These are phyloP conservation scores for Verbena officinalis DNA, from an alignment of 257 asterid species.

Conservation along the genomic window DNA sequence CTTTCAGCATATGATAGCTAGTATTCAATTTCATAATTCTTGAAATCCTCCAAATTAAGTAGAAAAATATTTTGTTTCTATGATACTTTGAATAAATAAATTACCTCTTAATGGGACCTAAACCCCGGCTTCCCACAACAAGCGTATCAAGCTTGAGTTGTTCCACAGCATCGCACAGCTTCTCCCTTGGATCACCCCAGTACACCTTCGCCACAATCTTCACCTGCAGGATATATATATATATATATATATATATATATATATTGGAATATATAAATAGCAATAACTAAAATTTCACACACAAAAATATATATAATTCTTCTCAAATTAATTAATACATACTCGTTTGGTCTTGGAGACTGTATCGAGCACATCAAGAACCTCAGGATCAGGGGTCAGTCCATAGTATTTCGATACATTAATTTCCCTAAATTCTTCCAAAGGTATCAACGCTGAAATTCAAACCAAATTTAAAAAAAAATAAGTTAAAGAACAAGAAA, in stretches of 20 bases:
- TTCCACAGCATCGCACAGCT: slow-evolving; percentile 68
- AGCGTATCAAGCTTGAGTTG: slow-evolving; percentile 67
- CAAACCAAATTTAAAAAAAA: background rate
- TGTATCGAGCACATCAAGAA: slow-evolving; percentile 69
- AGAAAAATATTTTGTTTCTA: too few species aligned
- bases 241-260: background rate
- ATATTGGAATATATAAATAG: background rate
- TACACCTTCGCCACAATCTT: slow-evolving; percentile 74
- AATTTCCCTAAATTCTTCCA: slow-evolving; percentile 61
- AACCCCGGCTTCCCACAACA: slow-evolving; percentile 79
- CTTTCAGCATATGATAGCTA: too few species aligned
- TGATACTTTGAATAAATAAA: too few species aligned
- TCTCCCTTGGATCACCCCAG: slow-evolving; percentile 89
- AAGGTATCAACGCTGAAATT: slow-evolving; percentile 72
- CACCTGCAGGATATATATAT: slow-evolving; percentile 48
- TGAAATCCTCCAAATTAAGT: too few species aligned
- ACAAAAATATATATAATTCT: too few species aligned
- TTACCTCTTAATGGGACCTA: slow-evolving; percentile 72
- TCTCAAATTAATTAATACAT: background rate
- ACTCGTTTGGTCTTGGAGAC: slow-evolving; percentile 53
- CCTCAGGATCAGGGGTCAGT: slow-evolving; percentile 66
- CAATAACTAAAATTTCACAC: too few species aligned
- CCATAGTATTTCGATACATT: slow-evolving; percentile 65
- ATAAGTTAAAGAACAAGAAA: background rate
- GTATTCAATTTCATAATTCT: too few species aligned